Evolutionary conservation across 73 alveolate species (phyloP).

Genomic region (Tetrahymena thermophila): DNA sequence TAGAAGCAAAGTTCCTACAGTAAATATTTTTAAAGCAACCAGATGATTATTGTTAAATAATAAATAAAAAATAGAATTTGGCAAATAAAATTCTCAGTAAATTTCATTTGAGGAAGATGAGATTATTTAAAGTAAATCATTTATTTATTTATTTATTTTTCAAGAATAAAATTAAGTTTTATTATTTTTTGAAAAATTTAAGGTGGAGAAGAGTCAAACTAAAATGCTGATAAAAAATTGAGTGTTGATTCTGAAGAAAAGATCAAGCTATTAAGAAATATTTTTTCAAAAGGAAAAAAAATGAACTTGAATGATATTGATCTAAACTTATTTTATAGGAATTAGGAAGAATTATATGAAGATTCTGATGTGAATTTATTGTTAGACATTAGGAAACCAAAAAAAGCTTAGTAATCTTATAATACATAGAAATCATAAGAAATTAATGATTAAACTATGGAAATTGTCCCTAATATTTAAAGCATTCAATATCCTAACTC

Average conservation of each 20-base stretch:
- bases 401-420: background rate
- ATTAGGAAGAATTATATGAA: background rate
- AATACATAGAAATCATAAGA: background rate
- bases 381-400: background rate
- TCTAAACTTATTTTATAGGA: background rate
- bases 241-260: background rate
- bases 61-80: background rate
- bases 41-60: no score
- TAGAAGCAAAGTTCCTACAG: background rate
- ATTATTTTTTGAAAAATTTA: background rate
- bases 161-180: background rate
- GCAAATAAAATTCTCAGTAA: background rate
- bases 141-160: no score
- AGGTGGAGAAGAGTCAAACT: background rate
- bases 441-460: background rate
- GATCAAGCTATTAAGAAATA: background rate
- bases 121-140: background rate
- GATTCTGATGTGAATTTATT: background rate
- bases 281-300: background rate
- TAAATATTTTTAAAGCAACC: background rate
- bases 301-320: background rate
- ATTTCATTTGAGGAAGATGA: background rate
- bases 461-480: background rate
- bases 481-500: background rate
- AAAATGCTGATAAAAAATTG: background rate